Conservation (phyloP, 2,329 filamentous ascomycete species). For the Aspergillus sp. region DNA sequence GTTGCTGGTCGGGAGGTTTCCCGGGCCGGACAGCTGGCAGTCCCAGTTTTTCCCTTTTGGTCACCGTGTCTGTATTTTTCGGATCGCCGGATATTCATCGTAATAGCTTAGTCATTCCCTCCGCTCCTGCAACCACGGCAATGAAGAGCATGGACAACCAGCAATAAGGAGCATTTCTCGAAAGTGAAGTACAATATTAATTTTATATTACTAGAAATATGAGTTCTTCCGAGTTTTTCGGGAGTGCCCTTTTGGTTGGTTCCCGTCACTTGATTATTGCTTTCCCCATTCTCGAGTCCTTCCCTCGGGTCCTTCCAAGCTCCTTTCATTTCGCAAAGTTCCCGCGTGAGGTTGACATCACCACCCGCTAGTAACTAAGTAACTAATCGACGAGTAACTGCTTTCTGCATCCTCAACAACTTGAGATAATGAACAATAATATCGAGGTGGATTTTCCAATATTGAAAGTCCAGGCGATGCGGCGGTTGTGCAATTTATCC, state of each 20-base stretch:
- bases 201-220: neutral
- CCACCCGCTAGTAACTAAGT: conserved; percentile 15
- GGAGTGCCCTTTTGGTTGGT: neutral
- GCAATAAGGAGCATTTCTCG: too few species aligned
- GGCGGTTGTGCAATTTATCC: neutral
- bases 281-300: neutral
- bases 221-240: neutral
- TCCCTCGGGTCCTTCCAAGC: neutral
- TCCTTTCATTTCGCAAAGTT: neutral
- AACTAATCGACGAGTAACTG: too few species aligned
- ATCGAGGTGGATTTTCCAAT: neutral
- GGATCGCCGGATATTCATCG: conserved; percentile 37
- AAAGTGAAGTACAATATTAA: neutral
- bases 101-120: conserved; percentile 34
- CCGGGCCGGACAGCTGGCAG: conserved; percentile 25
- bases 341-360: conserved; percentile 1
- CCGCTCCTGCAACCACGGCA: conserved; percentile 31
- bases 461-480: neutral
- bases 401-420: neutral
- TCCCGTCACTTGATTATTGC: neutral
- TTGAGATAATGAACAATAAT: neutral
- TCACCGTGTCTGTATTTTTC: conserved; percentile 26
- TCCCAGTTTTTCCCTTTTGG: conserved; percentile 18
- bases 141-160: neutral
- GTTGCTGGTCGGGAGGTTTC: conserved; percentile 11